Percentiles rank a stretch among this genome's conserved stretches.
phyloP scores from a whole-genome alignment of 495 filamentous ascomycete genomes.

The Clohesyomyces aquaticus region DNA sequence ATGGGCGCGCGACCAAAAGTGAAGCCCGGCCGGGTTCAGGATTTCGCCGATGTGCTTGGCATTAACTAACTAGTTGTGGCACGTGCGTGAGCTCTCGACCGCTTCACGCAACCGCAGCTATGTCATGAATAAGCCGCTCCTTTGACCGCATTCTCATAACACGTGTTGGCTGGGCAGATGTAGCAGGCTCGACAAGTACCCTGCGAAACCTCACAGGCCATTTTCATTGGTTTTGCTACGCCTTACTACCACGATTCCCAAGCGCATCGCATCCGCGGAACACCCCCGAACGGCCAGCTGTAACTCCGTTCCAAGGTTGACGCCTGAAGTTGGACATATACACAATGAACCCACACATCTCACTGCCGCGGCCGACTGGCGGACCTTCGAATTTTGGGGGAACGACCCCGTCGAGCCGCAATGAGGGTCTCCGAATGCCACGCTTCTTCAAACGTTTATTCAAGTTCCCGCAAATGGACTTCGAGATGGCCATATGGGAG shows the following conservation, averaged over 20 bases:
- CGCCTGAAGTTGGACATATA: not conserved
- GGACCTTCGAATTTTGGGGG: constrained; percentile 58
- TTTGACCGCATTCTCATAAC: not conserved
- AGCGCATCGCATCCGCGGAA: not conserved
- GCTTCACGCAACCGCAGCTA: not conserved
- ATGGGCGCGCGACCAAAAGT: not conserved
- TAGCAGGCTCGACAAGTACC: too few species aligned
- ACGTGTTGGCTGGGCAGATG: not conserved
- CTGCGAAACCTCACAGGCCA: too few species aligned
- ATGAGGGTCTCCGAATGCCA: constrained; percentile 57
- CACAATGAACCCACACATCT: constrained; percentile 66
- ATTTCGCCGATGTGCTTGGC: not conserved
- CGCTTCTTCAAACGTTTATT: constrained; percentile 54
- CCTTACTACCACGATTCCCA: too few species aligned
- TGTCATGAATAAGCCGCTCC: not conserved
- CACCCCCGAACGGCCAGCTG: not conserved
- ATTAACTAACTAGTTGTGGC: too few species aligned
- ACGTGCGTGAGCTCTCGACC: not conserved
- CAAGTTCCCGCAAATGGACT: constrained; percentile 55
- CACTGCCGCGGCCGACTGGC: constrained; percentile 63
- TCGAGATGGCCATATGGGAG: constrained; percentile 75
- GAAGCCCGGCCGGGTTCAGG: not conserved
- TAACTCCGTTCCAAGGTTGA: not conserved
- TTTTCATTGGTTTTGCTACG: too few species aligned
- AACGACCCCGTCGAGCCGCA: constrained; percentile 54